These are phyloP conservation scores for Umbilicus rupestris DNA, from an alignment of 164 flowering plant genomes.

Conservation along the genomic window DNA sequence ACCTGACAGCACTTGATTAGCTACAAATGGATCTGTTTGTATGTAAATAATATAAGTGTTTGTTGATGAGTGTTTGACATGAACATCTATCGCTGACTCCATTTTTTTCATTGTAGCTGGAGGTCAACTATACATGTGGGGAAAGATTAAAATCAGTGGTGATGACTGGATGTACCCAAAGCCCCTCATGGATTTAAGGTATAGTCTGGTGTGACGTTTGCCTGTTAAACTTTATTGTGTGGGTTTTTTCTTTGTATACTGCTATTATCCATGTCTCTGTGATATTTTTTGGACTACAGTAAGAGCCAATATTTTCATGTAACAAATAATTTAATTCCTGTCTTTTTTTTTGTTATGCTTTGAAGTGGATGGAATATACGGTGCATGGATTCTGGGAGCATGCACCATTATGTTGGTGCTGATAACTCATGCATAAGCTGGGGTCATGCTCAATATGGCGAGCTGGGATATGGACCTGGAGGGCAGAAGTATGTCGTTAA, in stretches of 20 bases:
- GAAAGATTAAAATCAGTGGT: conserved; percentile 76
- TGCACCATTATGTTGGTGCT: conserved; percentile 90
- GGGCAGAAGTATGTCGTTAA: conserved; percentile 63
- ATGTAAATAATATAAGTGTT: neutral
- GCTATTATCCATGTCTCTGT: too few relatives aligned
- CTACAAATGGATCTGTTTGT: neutral
- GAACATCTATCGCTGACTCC: neutral
- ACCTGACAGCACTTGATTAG: neutral
- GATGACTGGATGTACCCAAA: conserved; percentile 99
- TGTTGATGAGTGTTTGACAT: neutral
- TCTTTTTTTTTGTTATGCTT: neutral
- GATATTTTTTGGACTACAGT: too few relatives aligned
- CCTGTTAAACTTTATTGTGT: too few relatives aligned
- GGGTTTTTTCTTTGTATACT: neutral
- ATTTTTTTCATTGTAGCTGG: conserved; percentile 48
- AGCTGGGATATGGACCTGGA: conserved; percentile 88
- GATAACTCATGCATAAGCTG: conserved; percentile 95
- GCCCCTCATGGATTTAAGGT: conserved; percentile 77
- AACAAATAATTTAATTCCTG: neutral
- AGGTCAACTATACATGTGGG: conserved; percentile 99
- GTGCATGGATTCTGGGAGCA: conserved; percentile 90
- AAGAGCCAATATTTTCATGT: too few relatives aligned
- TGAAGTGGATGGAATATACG: conserved; percentile 91
- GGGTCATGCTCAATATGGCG: conserved; percentile 89
- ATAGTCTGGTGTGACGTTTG: neutral